phyloP scores from a whole-genome alignment of 371 early-diverging fungal genomes.

The Actinomucor elegans region DNA sequence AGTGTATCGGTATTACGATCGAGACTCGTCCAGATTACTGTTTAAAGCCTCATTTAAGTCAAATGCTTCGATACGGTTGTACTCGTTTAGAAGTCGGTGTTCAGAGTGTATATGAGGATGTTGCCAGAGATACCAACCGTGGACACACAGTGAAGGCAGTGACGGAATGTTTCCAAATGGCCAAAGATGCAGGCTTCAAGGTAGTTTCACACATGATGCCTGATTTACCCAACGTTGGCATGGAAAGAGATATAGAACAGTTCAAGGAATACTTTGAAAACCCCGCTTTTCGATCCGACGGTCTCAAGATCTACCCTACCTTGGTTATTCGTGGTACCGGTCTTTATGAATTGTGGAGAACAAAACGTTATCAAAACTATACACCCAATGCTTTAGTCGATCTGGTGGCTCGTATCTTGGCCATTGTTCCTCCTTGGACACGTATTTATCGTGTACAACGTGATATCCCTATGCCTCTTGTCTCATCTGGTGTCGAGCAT shows the following conservation, averaged over 20 bases:
- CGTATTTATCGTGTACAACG: constrained; percentile 99
- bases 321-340: constrained; percentile 99
- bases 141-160: constrained; percentile 99
- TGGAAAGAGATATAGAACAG: constrained; percentile 99
- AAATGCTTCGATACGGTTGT: constrained; percentile 99
- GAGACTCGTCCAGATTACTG: constrained; percentile 99
- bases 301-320: constrained; percentile 99
- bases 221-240: constrained; percentile 99
- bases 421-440: constrained; percentile 99
- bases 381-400: constrained; percentile 98
- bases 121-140: constrained; percentile 98
- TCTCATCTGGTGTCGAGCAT: constrained; percentile 99
- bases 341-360: constrained; percentile 99
- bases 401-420: constrained; percentile 95
- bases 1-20: constrained; percentile 99
- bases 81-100: constrained; percentile 99
- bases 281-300: constrained; percentile 98
- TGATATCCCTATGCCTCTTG: constrained; percentile 99
- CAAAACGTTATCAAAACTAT: constrained; percentile 98
- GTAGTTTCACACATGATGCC: constrained; percentile 99
- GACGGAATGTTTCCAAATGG: constrained; percentile 95
- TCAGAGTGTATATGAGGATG: constrained; percentile 99
- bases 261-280: constrained; percentile 99
- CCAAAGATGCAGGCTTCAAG: constrained; percentile 99
- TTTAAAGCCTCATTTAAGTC: constrained; percentile 96